These are phyloP conservation scores for Eutrema japonicum DNA, from an alignment of 345 rosid genomes.

Conservation along the genomic window DNA sequence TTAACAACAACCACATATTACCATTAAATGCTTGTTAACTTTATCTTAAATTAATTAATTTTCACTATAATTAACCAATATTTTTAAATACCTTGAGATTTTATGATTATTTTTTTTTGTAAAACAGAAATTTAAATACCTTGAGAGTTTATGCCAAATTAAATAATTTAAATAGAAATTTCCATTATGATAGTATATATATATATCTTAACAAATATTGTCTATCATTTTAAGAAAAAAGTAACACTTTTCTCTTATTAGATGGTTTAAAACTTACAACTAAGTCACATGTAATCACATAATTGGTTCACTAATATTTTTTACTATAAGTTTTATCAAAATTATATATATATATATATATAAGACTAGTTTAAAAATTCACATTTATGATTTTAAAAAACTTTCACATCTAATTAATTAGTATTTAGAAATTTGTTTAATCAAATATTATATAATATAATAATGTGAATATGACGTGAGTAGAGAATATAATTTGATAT, in stretches of 20 bases:
- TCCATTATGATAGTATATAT: background rate
- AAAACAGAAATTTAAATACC: too few species aligned
- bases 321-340: background rate
- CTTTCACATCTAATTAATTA: background rate
- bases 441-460: background rate
- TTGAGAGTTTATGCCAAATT: too few species aligned
- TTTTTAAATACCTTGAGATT: background rate
- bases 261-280: background rate
- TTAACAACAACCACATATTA: background rate
- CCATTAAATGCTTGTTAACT: conserved; percentile 9
- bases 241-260: background rate
- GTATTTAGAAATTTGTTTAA: background rate
- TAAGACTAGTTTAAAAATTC: background rate
- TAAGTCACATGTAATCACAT: conserved; percentile 13
- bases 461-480: conserved; percentile 27
- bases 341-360: background rate
- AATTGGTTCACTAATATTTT: background rate
- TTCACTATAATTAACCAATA: conserved; percentile 16
- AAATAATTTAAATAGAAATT: background rate
- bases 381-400: background rate
- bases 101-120: too few species aligned
- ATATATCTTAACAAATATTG: background rate
- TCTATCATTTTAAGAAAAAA: background rate
- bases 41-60: background rate
- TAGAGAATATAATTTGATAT: conserved; percentile 16